phyloP scores from a whole-genome alignment of 257 asterid species.

The Solanum pimpinellifolium region DNA sequence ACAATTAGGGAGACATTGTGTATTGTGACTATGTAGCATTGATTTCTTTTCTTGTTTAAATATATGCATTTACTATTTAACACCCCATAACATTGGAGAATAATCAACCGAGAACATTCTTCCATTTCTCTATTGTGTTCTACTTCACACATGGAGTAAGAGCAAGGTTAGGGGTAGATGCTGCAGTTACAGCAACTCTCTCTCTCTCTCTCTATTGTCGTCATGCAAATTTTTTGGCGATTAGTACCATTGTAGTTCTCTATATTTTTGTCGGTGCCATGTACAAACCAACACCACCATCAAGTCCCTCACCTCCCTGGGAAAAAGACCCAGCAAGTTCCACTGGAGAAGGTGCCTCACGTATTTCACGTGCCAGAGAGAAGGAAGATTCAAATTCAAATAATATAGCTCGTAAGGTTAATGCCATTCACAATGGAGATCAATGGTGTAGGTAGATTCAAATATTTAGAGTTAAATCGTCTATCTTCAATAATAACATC shows the following conservation, averaged over 20 bases:
- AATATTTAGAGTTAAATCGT: background rate
- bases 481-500: background rate
- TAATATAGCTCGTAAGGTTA: background rate
- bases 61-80: background rate
- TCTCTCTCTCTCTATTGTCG: background rate
- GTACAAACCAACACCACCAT: background rate
- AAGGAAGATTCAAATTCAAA: background rate
- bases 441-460: background rate
- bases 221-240: background rate
- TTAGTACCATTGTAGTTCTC: background rate
- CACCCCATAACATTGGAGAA: background rate
- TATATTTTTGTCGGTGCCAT: background rate
- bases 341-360: background rate
- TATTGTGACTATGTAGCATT: background rate
- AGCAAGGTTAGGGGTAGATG: background rate
- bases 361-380: background rate
- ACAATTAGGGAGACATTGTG: background rate
- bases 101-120: background rate
- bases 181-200: background rate
- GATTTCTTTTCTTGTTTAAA: background rate
- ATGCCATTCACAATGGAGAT: background rate
- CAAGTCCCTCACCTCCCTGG: background rate
- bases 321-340: background rate
- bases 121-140: background rate
- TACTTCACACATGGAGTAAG: background rate